Base-by-base conservation (phyloP, 257 asterid species). In the Paraleonurus japonicus region DNA sequence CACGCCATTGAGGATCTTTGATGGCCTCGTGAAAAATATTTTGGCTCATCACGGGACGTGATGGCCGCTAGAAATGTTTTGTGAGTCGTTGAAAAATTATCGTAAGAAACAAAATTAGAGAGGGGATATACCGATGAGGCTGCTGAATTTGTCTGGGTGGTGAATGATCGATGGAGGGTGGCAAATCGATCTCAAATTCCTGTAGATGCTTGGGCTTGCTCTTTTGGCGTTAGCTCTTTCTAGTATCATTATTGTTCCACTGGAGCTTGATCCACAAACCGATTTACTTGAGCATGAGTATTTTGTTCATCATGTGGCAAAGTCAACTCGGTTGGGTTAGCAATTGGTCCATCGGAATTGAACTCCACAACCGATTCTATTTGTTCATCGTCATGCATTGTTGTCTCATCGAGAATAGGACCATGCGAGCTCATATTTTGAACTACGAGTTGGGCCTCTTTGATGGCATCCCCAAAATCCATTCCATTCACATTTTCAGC, bases 11-110 rank as follows among this genome's bases (percentile, higher is more conserved):
- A 0, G 16, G 22, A 13, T 58, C 12, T 15, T 23, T 37, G 7
- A 70, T 26, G 1, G 43, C 41, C 5, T 70, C n/a, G 27, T 2
- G 16, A 2, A 11, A 39, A 70, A 1, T 2, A 4, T 2, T 22
- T 70, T 2, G 72, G 76, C 69, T 71, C 69, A 39, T 39, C 75
- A 24, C 19, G 58, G 0, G 20, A 28, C 3, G 68, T 64, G 69
- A 39, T 70, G 47, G 67, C 75, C 11, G 68, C 60, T 17, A 70
- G 22, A 2, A 39, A 70, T 13, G 39, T 23, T 7, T 5, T 16
- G 55, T 48, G 55, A 48, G 55, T 2, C 0, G n/a, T 4, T 1
- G 55, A 48, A 5, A 48, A 48, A 0, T 48, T 15, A 13, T 48
- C 5, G 5, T 48, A 48, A n/a, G 55, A 48, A 13, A 48, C 23